Percentiles rank a stretch among this genome's conserved stretches.
phyloP scores from a whole-genome alignment of 2,329 filamentous ascomycete genomes.

The Lasiodiplodia hormozganensis region DNA sequence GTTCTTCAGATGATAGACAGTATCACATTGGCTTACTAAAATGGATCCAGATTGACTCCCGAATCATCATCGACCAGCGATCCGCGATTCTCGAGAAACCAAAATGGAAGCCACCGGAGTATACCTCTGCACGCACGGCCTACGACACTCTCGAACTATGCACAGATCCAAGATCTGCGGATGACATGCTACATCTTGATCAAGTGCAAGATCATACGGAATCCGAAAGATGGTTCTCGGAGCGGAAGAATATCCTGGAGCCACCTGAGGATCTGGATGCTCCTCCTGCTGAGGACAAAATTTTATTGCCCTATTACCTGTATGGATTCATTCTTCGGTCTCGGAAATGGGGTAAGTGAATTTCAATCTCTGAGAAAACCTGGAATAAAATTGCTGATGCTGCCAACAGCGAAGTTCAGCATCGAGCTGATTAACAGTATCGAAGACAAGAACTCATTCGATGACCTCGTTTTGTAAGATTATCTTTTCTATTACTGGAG shows the following conservation, averaged over 20 bases:
- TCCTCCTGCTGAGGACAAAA: background rate
- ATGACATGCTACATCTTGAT: background rate
- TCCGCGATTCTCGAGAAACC: background rate
- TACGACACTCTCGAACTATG: background rate
- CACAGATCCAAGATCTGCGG: fast-evolving
- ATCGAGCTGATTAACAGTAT: background rate
- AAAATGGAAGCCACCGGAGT: background rate
- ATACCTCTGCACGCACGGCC: background rate
- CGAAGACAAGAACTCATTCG: constrained; percentile 2
- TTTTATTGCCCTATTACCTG: background rate
- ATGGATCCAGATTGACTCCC: background rate
- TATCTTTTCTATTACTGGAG: background rate
- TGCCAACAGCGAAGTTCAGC: background rate
- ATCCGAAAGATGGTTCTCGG: background rate
- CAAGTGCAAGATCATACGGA: background rate
- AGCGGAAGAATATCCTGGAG: background rate
- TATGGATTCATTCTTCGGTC: constrained; percentile 3
- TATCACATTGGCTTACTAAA: background rate
- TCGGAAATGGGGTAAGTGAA: background rate
- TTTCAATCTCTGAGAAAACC: background rate
- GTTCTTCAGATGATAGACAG: background rate
- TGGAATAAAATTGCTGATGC: background rate
- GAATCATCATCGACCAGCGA: background rate
- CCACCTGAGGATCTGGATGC: background rate
- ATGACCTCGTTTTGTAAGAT: background rate